Base-by-base conservation (phyloP, 371 early-diverging fungal species). In the Mucor irregularis region DNA sequence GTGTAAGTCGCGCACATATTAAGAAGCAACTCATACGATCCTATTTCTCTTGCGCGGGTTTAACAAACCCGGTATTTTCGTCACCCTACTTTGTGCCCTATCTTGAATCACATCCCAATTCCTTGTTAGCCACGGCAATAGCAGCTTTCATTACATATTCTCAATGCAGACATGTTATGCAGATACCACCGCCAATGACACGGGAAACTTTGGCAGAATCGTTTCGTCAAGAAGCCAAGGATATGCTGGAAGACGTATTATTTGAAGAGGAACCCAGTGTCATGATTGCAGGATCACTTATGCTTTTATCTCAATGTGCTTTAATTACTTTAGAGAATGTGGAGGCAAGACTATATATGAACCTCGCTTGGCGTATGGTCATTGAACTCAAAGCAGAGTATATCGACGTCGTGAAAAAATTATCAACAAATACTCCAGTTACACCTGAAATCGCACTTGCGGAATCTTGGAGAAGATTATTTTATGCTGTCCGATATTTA, bases 381-480 rank as follows among this genome's bases (percentile, higher is more conserved):
- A 22, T 66, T 24, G 51, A 64, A 33, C 54, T 77, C 1, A 58
- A 64, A 37, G 60, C 65, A 8, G 42, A 56, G 1, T 71, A 72
- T 21, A 33, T 62, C 7, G 40, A 54, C 10, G 44, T 61, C 13
- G 34, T 58, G 3, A 16, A 34, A 1, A 19, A 9, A 13, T 4
- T 53, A 9, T 44, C 52, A 5, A 33, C 61, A n/a, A 10, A 42
- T 6, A 45, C 55, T 22, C 31, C 54, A 9, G 42, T 35, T 11
- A 42, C 46, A 22, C 46, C 39, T 6, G 40, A 54, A 19, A 39
- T 62, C 5, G 38, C 58, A 7, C 47, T 58, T 14, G 76, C 76
- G 14, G 78, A 77, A 30, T 53, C 78, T 0, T 77, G 74, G 74
- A 44, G 73, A 38, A 66, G 78, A 0, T 34, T 70, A 22, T 77